Percentiles rank a stretch among this genome's conserved stretches.
These are phyloP conservation scores for Cryphonectria radicalis DNA, from an alignment of 2,329 filamentous ascomycete species.

Conservation along the genomic window DNA sequence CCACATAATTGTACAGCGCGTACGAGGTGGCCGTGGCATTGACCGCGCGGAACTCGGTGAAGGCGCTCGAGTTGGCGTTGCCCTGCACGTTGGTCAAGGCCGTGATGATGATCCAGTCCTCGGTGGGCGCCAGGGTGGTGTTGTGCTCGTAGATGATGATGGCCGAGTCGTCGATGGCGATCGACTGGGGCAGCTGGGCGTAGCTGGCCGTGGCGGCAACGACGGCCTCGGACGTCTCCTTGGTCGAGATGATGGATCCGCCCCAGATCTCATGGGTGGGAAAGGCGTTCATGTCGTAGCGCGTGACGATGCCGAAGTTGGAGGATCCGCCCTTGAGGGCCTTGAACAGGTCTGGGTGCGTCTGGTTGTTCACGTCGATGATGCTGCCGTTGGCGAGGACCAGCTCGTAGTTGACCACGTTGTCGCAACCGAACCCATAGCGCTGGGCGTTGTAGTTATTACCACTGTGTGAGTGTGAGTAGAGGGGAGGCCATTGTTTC, in stretches of 20 bases:
- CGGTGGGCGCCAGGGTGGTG: constrained; percentile 2
- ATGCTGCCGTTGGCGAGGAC: constrained; percentile 17
- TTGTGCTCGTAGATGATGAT: constrained; percentile 9
- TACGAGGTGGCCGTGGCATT: constrained; percentile 7
- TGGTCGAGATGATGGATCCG: constrained; percentile 30
- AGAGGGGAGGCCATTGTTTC: not conserved
- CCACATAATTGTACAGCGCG: not conserved
- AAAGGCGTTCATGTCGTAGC: constrained; percentile 31
- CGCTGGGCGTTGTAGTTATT: constrained; percentile 8
- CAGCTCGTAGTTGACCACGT: constrained; percentile 18
- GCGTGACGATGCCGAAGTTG: constrained; percentile 47
- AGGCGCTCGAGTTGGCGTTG: constrained; percentile 3
- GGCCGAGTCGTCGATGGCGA: constrained; percentile 13
- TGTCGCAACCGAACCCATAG: constrained; percentile 19
- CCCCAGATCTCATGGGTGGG: constrained; percentile 33
- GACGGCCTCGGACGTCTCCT: constrained; percentile 10
- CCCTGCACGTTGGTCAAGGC: constrained; percentile 12
- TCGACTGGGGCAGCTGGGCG: not conserved
- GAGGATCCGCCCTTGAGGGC: constrained; percentile 38
- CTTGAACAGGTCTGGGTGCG: constrained; percentile 10
- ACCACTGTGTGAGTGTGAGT: not conserved
- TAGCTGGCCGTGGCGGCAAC: constrained; percentile 2
- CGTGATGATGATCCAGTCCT: constrained; percentile 5
- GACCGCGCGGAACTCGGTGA: constrained; percentile 1
- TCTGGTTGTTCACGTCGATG: constrained; percentile 11